Evolutionary conservation across 2,329 filamentous ascomycete species (phyloP).

Genomic region (Nothophoma quercina): DNA sequence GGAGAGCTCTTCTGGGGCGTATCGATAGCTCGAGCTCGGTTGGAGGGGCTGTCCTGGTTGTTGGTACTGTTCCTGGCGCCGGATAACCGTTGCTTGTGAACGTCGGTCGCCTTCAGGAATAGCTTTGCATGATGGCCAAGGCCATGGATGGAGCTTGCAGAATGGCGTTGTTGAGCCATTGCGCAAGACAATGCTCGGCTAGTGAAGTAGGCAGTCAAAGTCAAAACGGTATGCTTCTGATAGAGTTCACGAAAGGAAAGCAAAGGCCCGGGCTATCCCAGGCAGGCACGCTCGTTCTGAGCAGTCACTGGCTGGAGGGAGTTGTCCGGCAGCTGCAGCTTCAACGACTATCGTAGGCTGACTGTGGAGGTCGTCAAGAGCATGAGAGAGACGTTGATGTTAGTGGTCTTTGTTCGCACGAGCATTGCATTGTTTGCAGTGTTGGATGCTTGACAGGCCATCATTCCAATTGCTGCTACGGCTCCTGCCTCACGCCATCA

Average conservation of each 20-base stretch:
- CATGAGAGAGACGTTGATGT: neutral
- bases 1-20: slow-evolving; percentile 1
- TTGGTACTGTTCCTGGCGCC: neutral
- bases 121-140: neutral
- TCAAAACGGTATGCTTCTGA: neutral
- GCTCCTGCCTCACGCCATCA: neutral
- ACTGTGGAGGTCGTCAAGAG: neutral
- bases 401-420: neutral
- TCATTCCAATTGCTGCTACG: slow-evolving; percentile 1
- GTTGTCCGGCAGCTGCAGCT: neutral
- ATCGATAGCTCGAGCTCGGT: neutral
- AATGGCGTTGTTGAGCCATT: neutral
- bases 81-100: neutral
- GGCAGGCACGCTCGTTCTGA: neutral
- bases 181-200: neutral
- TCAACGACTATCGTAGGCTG: slow-evolving; percentile 6
- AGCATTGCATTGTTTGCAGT: neutral
- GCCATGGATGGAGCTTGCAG: neutral
- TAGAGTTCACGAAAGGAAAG: slow-evolving; percentile 6
- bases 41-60: slow-evolving; percentile 1
- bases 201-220: neutral
- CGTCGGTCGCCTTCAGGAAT: neutral
- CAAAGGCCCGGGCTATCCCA: neutral
- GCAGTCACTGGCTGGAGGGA: slow-evolving; percentile 1
- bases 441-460: neutral